Conservation (phyloP, 352 stramenopile genomes). For the Globisporangium megalacanthum region DNA sequence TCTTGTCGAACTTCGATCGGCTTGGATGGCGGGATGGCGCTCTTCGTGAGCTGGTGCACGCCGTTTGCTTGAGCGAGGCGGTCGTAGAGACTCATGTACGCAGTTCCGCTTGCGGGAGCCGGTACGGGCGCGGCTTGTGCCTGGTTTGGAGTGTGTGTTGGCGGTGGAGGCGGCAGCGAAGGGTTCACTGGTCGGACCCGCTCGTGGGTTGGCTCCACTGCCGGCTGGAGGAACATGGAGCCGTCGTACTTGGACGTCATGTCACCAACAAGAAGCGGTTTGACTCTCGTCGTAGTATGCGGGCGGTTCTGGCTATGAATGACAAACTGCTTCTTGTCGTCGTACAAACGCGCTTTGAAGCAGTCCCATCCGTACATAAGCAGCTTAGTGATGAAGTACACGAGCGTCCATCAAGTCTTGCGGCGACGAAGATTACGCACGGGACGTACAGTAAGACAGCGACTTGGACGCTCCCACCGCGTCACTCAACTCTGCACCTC, state of each 20-base stretch:
- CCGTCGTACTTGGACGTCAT: slow-evolving; percentile 39
- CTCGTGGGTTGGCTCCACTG: slow-evolving; percentile 31
- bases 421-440: no score
- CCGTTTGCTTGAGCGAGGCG: slow-evolving; percentile 48
- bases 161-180: slow-evolving; percentile 4
- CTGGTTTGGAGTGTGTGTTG: background rate
- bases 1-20: slow-evolving; percentile 21
- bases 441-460: slow-evolving; percentile 72
- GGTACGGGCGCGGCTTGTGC: background rate
- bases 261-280: slow-evolving; percentile 31
- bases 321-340: slow-evolving; percentile 76
- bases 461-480: slow-evolving; percentile 34
- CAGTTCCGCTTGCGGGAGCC: slow-evolving; percentile 3
- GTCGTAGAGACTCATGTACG: slow-evolving; percentile 69
- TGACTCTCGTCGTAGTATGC: slow-evolving; percentile 32
- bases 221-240: slow-evolving; percentile 50
- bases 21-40: slow-evolving; percentile 24
- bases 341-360: slow-evolving; percentile 57
- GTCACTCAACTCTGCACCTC: slow-evolving; percentile 16
- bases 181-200: slow-evolving; percentile 5
- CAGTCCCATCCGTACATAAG: background rate
- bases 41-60: slow-evolving; percentile 24
- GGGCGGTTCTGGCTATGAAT: slow-evolving; percentile 41
- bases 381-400: background rate
- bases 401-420: background rate